These are phyloP conservation scores for Eimeria brunetti DNA, from an alignment of 169 alveolate species.

Conservation along the genomic window DNA sequence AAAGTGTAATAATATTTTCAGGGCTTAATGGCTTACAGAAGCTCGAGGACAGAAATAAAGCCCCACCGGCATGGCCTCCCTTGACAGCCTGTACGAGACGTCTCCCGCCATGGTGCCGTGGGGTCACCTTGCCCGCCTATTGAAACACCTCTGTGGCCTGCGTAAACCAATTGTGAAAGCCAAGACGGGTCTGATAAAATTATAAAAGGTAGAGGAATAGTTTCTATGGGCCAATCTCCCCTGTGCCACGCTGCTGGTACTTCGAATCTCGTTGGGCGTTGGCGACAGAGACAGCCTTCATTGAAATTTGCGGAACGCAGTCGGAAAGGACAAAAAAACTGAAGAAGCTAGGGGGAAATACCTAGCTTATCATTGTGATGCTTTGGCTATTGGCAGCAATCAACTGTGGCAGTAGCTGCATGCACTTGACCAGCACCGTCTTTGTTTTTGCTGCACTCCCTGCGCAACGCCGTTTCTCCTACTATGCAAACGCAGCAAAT, in stretches of 20 bases:
- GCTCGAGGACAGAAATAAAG: not conserved
- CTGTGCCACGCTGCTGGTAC: not conserved
- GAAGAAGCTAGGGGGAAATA: no score
- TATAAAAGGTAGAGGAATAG: not conserved
- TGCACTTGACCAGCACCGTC: not conserved
- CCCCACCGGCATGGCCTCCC: not conserved
- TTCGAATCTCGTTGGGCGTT: not conserved
- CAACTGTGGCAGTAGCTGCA: not conserved
- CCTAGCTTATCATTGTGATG: not conserved
- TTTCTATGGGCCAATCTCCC: not conserved
- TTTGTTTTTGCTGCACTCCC: not conserved
- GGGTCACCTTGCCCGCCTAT: conserved; percentile 14
- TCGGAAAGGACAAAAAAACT: not conserved
- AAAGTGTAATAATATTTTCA: not conserved
- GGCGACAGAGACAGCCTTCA: not conserved
- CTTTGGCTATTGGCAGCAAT: not conserved
- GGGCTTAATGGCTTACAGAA: not conserved
- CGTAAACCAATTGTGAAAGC: not conserved
- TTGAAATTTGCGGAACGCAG: not conserved
- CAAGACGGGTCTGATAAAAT: not conserved
- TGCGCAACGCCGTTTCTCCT: not conserved
- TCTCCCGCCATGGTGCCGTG: not conserved
- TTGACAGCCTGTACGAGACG: not conserved
- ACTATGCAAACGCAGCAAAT: not conserved
- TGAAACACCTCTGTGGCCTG: no score